Percentiles rank a stretch among this genome's conserved stretches.
These are phyloP conservation scores for Pichia terricola DNA, from an alignment of 1,139 yeast genomes.

Conservation along the genomic window DNA sequence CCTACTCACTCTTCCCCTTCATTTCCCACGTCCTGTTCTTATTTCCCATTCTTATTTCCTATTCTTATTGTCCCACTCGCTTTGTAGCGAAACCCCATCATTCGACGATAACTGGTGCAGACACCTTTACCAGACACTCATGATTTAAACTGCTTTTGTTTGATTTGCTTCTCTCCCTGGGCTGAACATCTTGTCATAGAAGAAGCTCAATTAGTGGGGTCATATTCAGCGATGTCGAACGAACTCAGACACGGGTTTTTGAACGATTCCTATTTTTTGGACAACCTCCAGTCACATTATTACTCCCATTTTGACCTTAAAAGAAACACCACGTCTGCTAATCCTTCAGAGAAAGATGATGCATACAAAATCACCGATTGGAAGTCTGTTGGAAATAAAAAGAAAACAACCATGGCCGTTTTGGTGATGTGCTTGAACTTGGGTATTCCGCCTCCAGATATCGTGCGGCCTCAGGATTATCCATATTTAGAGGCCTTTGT, in stretches of 20 bases:
- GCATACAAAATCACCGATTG: conserved; percentile 72
- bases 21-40: too few species aligned
- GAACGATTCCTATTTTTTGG: conserved; percentile 22
- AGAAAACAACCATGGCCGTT: conserved; percentile 92
- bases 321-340: conserved; percentile 85
- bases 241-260: conserved; percentile 24
- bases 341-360: conserved; percentile 54
- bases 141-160: too few species aligned
- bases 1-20: too few species aligned
- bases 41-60: too few species aligned
- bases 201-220: too few species aligned
- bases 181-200: too few species aligned
- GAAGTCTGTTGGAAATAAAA: conserved; percentile 85
- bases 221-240: conserved; percentile 6
- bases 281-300: conserved; percentile 22
- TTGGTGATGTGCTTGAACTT: conserved; percentile 79
- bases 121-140: too few species aligned
- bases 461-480: conserved; percentile 87
- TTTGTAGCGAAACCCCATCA: too few species aligned
- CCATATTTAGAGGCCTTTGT: conserved; percentile 92
- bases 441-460: conserved; percentile 97
- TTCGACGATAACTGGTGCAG: too few species aligned
- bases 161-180: too few species aligned
- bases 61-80: too few species aligned
- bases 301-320: conserved; percentile 34